phyloP scores from a whole-genome alignment of 2,329 filamentous ascomycete genomes.

The Myriosclerotinia duriaeana region DNA sequence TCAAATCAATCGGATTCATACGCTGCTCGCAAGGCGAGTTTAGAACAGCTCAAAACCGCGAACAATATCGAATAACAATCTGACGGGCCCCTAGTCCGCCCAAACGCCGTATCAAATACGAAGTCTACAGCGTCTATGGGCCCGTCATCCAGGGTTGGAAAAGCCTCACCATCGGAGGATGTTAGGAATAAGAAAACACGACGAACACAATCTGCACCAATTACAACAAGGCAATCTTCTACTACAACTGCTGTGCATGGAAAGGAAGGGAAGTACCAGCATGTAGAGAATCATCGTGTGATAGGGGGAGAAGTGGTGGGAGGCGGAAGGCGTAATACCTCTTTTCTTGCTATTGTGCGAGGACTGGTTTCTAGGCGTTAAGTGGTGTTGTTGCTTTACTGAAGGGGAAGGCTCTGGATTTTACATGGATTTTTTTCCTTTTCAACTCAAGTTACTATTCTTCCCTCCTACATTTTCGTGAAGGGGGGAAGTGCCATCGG shows the following conservation, averaged over 20 bases:
- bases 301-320: constrained; percentile 1
- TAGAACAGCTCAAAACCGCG: constrained; percentile 97
- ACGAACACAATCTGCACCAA: constrained; percentile 21
- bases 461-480: background rate
- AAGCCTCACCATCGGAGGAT: constrained; percentile 14
- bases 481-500: constrained; percentile 10
- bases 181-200: constrained; percentile 21
- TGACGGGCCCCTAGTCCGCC: constrained; percentile 53
- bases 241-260: constrained; percentile 17
- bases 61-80: constrained; percentile 97
- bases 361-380: constrained; percentile 25
- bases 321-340: constrained; percentile 22
- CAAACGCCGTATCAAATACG: constrained; percentile 20
- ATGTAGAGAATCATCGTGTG: constrained; percentile 19
- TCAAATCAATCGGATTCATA: constrained; percentile 80
- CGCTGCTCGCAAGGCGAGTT: constrained; percentile 88
- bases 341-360: constrained; percentile 23
- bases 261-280: constrained; percentile 20
- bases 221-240: constrained; percentile 13
- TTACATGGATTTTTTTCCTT: constrained; percentile 18
- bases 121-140: constrained; percentile 27
- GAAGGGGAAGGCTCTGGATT: constrained; percentile 15
- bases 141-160: constrained; percentile 31
- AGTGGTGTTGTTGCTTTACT: constrained; percentile 23
- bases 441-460: constrained; percentile 16